phyloP scores from a whole-genome alignment of 2,329 filamentous ascomycete species.

The Ciborinia camelliae region DNA sequence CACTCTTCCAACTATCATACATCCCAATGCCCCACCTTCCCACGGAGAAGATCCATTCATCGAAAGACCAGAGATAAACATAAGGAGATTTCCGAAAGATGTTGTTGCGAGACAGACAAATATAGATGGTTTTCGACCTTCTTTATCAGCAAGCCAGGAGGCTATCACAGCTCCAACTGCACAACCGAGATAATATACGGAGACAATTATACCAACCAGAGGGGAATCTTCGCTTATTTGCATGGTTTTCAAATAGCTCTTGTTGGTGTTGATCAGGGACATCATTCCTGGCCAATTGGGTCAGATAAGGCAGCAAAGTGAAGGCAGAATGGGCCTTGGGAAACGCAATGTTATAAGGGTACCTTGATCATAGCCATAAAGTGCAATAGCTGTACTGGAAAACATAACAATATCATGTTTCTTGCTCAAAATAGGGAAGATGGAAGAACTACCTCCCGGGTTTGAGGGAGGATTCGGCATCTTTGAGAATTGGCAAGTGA shows the following conservation, averaged over 20 bases:
- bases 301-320: not conserved
- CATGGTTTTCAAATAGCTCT: constrained; percentile 55
- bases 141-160: constrained; percentile 51
- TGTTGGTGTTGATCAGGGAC: constrained; percentile 63
- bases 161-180: constrained; percentile 55
- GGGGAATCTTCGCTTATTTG: constrained; percentile 40
- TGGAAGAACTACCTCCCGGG: constrained; percentile 25
- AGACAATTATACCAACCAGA: constrained; percentile 44
- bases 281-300: constrained; percentile 53
- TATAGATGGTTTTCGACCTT: constrained; percentile 53
- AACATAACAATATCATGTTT: constrained; percentile 40
- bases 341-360: not conserved
- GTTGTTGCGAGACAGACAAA: constrained; percentile 53
- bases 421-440: constrained; percentile 36
- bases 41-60: constrained; percentile 41
- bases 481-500: constrained; percentile 12
- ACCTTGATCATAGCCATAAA: constrained; percentile 88
- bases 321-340: not conserved
- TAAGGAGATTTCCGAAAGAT: constrained; percentile 55
- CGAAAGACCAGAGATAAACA: constrained; percentile 55
- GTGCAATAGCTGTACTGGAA: constrained; percentile 43
- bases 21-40: constrained; percentile 48
- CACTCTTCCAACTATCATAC: constrained; percentile 38
- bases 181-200: constrained; percentile 61
- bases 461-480: constrained; percentile 38